Base-by-base conservation (phyloP, 1,284 basidiomycete genomes). In the Dichomitus squalens region DNA sequence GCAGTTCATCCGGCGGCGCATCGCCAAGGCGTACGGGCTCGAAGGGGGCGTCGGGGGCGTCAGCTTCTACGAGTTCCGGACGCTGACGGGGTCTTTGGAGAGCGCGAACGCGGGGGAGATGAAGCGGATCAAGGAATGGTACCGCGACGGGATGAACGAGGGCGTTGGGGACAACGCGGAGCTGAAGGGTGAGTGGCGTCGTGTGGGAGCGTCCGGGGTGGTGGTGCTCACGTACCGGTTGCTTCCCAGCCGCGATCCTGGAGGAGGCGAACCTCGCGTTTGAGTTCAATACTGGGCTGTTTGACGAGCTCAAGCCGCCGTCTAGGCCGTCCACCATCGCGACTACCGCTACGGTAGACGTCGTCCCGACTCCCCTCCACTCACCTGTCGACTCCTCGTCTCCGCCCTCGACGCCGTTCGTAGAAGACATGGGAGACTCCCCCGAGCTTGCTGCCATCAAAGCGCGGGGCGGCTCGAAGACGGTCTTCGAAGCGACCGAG, bases 111-210 rank as follows among this genome's bases (percentile, higher is more conserved):
- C 71, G 47, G 85, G 84, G 5, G 88, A 89, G 66, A 81, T 93
- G 77, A 83, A 79, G 70, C 83, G 84, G 60, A 86, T 93, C 70
- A 94, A 93, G 75, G 80, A 85, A 20, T 88, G 88, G 86, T 93
- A 87, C 72, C 80, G 87, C 50, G 79, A 78, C 18, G 89, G 89
- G 0, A 88, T 94, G 85, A 85, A 93, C 66, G 73, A 74, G 35
- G 88, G 81, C 47, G 86, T 80, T 21, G 82, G 79, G 8, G 79
- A 83, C 57, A 75, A 85, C 51, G 62, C 72, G 55, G 75, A 75
- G 29, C 72, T 84, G 41, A 90, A 91, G 78, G 78, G 88, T 81
- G 64, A 66, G 74, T 73, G 20, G 21, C 20, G 11, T 20, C 35
- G 4, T 20, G 21, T 18, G 27, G 35, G 21, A 36, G 21, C 23